Percentiles rank a stretch among this genome's conserved stretches.
These are phyloP conservation scores for Tremellales sp. DNA, from an alignment of 1,284 basidiomycete species.

Conservation along the genomic window DNA sequence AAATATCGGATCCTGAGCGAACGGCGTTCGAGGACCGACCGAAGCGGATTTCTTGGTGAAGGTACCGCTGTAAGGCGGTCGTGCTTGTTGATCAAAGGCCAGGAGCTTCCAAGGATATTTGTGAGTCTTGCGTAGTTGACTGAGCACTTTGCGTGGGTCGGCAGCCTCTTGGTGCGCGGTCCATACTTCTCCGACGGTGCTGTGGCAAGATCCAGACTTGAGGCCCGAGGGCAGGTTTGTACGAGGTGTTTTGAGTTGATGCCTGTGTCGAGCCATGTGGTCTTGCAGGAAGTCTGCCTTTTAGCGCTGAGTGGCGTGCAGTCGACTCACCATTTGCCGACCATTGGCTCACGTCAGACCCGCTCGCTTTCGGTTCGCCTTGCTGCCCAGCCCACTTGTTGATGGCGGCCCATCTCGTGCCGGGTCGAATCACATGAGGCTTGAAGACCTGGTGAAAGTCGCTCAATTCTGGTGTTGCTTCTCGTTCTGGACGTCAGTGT, in stretches of 20 bases:
- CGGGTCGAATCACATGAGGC: constrained; percentile 20
- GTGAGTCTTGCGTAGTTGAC: constrained; percentile 28
- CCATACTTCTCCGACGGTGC: constrained; percentile 37
- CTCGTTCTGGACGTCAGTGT: background rate
- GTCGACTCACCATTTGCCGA: no score
- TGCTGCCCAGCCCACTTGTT: no score
- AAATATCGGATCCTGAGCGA: constrained; percentile 44
- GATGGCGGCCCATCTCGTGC: constrained; percentile 31
- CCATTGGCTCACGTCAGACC: no score
- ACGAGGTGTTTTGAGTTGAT: background rate
- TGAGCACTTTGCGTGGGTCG: constrained; percentile 41
- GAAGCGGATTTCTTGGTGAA: constrained; percentile 43
- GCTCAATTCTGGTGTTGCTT: constrained; percentile 4
- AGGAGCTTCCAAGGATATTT: constrained; percentile 46
- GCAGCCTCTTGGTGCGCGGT: constrained; percentile 35
- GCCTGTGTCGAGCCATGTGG: constrained; percentile 21
- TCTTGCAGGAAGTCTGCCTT: constrained; percentile 27
- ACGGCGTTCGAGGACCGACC: constrained; percentile 46
- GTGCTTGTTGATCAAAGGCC: constrained; percentile 43
- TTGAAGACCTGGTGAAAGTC: constrained; percentile 34
- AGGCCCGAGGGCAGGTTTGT: constrained; percentile 21
- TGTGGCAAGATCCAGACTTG: constrained; percentile 34
- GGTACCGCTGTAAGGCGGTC: constrained; percentile 46
- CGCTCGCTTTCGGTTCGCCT: no score
- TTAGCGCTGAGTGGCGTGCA: no score